Base-by-base conservation (phyloP, 768 basidiomycete genomes). In the Gloeostereum incarnatum region DNA sequence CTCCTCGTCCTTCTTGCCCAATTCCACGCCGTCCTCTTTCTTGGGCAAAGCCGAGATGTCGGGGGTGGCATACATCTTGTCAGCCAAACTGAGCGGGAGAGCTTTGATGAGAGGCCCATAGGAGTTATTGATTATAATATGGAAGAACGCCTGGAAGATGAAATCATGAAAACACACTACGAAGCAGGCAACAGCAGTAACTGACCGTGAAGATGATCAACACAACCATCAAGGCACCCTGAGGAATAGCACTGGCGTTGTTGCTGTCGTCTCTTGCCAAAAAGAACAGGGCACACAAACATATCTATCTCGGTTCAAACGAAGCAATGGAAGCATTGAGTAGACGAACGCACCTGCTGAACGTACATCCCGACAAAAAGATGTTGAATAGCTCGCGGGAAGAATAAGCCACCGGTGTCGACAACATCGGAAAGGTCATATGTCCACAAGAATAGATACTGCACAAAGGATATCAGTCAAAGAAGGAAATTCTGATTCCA, bases 321-420 rank as follows among this genome's bases (percentile, higher is more conserved):
- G 14, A 11, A 16, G 25, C 5, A 16, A n/a, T 5, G 14, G 4
- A 16, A n/a, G 5, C 13, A 14, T 18, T 3, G 13, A 21, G 20
- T 9, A 2, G 14, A 6, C 48, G 31, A 45, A 40, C 35, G 26
- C 47, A 46, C 53, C 55, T 96, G 81, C 55, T 93, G 76, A 31
- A 99, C 70, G 54, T 99, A 99, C 54, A 98, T 50, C 3, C 94
- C 96, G 16, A 92, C 89, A 47, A 98, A 97, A 21, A 94, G 53
- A 52, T 98, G 96, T 35, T 87, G 79, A 19, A 98, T 75, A 4
- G 96, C 94, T 58, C 81, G 87, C 17, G 93, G 93, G 71, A 91
- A 98, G 69, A 96, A 98, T 35, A 88, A 55, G 0, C 96, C 96
- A 25, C 94, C 94, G 0, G 91, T 94, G 39, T 96, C 92, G 35